These are phyloP conservation scores for Kwoniella sp. DNA, from an alignment of 768 basidiomycete species.

Conservation along the genomic window DNA sequence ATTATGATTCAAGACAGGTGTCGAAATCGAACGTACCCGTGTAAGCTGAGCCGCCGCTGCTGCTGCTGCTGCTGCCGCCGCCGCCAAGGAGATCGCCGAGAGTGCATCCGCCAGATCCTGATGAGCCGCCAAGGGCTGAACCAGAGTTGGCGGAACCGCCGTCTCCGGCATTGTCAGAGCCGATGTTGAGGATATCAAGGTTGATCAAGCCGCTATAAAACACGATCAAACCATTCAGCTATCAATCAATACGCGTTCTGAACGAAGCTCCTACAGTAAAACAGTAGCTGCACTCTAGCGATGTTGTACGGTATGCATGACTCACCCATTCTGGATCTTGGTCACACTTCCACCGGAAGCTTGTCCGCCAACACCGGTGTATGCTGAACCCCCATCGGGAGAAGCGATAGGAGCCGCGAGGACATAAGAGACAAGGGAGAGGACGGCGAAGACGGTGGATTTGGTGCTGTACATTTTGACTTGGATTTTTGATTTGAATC, in stretches of 20 bases:
- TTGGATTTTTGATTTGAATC: not conserved
- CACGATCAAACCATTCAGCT: no score
- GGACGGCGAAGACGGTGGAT: conserved; percentile 16
- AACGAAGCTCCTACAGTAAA: no score
- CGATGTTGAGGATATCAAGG: conserved; percentile 47
- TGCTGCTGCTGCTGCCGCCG: conserved; percentile 28
- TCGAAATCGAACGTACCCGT: conserved; percentile 11
- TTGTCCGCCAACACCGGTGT: conserved; percentile 41
- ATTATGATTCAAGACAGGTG: not conserved
- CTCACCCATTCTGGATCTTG: conserved; percentile 20
- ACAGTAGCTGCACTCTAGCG: no score
- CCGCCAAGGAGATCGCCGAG: conserved; percentile 8
- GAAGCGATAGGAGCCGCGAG: conserved; percentile 26
- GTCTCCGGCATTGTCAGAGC: conserved; percentile 41
- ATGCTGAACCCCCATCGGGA: conserved; percentile 34
- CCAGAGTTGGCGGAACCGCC: conserved; percentile 46
- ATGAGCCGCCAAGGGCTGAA: conserved; percentile 30
- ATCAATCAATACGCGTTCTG: no score
- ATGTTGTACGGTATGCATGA: no score
- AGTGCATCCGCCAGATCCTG: conserved; percentile 13
- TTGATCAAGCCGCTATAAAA: conserved; percentile 33
- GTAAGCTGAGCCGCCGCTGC: conserved; percentile 26
- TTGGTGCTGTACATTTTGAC: conserved; percentile 12
- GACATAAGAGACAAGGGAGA: conserved; percentile 19
- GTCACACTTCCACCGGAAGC: conserved; percentile 36